Evolutionary conservation across 176 grass and related monocot species (phyloP).

Genomic region (Carex kokanica): DNA sequence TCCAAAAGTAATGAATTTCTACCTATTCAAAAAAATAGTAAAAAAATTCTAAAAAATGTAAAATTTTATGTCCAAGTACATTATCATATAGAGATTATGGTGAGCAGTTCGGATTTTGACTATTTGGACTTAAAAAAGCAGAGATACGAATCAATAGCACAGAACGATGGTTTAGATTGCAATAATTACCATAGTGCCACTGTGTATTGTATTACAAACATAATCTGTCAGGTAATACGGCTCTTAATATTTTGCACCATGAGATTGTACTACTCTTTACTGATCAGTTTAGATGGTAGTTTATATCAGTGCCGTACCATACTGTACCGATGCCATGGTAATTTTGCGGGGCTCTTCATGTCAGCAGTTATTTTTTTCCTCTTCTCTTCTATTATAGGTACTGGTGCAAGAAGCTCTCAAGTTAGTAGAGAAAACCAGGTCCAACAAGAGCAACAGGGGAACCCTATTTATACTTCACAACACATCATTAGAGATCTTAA

Average conservation of each 20-base stretch:
- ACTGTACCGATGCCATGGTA: not conserved
- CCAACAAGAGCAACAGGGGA: slow-evolving; percentile 37
- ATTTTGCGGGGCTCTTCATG: slow-evolving; percentile 9
- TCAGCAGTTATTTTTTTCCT: slow-evolving; percentile 33
- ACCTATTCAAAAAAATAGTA: no score
- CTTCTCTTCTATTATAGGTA: slow-evolving; percentile 50
- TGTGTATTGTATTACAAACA: not conserved
- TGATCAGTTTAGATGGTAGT: slow-evolving; percentile 8
- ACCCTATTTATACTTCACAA: slow-evolving; percentile 39
- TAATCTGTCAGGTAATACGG: slow-evolving; percentile 25
- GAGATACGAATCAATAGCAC: no score
- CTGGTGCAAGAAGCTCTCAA: slow-evolving; percentile 59
- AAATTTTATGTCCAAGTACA: no score
- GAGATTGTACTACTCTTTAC: slow-evolving; percentile 16
- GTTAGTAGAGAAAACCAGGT: slow-evolving; percentile 36
- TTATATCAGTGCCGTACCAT: slow-evolving; percentile 23
- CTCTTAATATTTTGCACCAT: slow-evolving; percentile 18
- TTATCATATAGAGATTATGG: no score
- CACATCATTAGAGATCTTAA: slow-evolving; percentile 39
- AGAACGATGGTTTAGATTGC: no score
- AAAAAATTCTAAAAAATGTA: no score
- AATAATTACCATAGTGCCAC: no score
- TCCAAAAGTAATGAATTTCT: no score
- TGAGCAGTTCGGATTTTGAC: no score
- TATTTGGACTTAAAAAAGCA: no score